Evolutionary conservation across 805 yeast species (phyloP).

Genomic region (Saccharomyces eubayanus): DNA sequence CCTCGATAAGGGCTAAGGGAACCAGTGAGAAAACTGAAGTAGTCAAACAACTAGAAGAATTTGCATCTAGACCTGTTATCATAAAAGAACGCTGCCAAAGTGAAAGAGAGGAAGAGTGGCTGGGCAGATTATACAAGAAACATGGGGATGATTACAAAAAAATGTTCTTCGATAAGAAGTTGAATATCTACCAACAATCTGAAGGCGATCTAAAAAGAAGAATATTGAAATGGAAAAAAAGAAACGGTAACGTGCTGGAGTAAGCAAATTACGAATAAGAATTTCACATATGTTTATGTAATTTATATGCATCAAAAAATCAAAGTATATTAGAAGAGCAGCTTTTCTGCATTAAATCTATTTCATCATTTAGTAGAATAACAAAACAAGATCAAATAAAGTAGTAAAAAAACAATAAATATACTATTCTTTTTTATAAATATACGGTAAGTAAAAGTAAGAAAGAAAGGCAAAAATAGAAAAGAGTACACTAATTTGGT

Average conservation of each 20-base stretch:
- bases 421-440: neutral
- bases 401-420: neutral
- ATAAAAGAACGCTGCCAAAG: conserved; percentile 50
- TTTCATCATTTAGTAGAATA: neutral
- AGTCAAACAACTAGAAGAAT: conserved; percentile 58
- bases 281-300: neutral
- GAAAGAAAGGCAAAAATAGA: neutral
- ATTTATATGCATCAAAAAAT: neutral
- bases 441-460: neutral
- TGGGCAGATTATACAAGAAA: conserved; percentile 52
- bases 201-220: conserved; percentile 77
- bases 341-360: neutral
- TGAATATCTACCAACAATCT: conserved; percentile 74
- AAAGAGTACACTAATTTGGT: conserved; percentile 31
- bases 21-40: conserved; percentile 41
- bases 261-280: neutral
- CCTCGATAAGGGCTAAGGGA: conserved; percentile 19
- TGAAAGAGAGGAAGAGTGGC: conserved; percentile 71
- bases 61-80: conserved; percentile 37
- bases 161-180: conserved; percentile 87
- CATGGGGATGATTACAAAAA: conserved; percentile 82
- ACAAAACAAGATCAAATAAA: neutral
- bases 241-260: conserved; percentile 28
- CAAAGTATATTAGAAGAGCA: neutral
- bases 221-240: conserved; percentile 59